Evolutionary conservation across 495 filamentous ascomycete species (phyloP).

Genomic region (Daldinia caldariorum): DNA sequence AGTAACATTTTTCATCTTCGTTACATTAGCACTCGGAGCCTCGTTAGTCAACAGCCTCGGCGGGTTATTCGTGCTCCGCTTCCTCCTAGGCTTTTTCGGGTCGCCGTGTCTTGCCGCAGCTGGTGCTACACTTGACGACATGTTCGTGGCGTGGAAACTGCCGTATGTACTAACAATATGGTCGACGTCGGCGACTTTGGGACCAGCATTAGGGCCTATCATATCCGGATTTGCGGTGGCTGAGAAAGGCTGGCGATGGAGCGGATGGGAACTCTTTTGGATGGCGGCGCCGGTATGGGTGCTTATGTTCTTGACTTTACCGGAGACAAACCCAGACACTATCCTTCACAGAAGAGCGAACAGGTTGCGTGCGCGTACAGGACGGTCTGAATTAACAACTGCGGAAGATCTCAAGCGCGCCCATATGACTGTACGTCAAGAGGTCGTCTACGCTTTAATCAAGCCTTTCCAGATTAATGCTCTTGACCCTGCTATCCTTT

Average conservation of each 20-base stretch:
- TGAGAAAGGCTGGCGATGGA: slow-evolving; percentile 62
- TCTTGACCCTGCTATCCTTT: slow-evolving; percentile 69
- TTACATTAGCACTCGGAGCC: slow-evolving; percentile 77
- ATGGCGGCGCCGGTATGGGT: slow-evolving; percentile 57
- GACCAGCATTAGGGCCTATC: slow-evolving; percentile 62
- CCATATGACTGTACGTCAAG: slow-evolving; percentile 54
- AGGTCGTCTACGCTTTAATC: slow-evolving; percentile 66
- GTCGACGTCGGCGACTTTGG: slow-evolving; percentile 52
- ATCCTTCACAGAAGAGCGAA: slow-evolving; percentile 54
- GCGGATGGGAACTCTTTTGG: slow-evolving; percentile 64
- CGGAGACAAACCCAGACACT: slow-evolving; percentile 59
- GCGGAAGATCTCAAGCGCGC: slow-evolving; percentile 64
- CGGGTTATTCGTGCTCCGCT: slow-evolving; percentile 75
- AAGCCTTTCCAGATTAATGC: slow-evolving; percentile 69
- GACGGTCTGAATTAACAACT: slow-evolving; percentile 51
- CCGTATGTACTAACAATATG: slow-evolving; percentile 76
- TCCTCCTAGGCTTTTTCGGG: slow-evolving; percentile 77
- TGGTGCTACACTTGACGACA: slow-evolving; percentile 83
- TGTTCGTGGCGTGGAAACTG: slow-evolving; percentile 73
- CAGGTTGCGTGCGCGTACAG: slow-evolving; percentile 56
- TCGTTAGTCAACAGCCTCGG: slow-evolving; percentile 75
- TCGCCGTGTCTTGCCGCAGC: slow-evolving; percentile 82
- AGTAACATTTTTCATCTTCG: slow-evolving; percentile 71
- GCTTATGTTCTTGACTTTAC: slow-evolving; percentile 54
- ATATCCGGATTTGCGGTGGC: slow-evolving; percentile 66